These are phyloP conservation scores for Gastrodia elata DNA, from an alignment of 106 monocot genomes.

Conservation along the genomic window DNA sequence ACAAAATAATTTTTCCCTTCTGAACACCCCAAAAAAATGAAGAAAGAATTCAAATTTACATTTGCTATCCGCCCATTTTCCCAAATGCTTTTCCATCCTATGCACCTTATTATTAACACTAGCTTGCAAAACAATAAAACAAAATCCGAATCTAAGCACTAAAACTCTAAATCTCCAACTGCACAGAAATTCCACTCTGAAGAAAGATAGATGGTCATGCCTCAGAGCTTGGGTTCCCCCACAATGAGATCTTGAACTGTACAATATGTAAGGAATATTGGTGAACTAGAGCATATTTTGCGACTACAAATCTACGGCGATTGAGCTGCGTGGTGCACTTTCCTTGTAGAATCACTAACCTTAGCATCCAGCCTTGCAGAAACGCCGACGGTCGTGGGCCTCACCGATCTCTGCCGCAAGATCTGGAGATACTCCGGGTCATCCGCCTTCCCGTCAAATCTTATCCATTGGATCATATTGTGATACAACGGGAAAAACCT, in stretches of 20 bases:
- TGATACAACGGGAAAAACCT: conserved; percentile 93
- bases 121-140: conserved; percentile 4
- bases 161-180: not conserved
- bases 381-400: conserved; percentile 64
- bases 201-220: not conserved
- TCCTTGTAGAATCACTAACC: conserved; percentile 18
- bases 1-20: conserved; percentile 4
- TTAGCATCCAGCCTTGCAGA: conserved; percentile 75
- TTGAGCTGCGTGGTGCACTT: conserved; percentile 13
- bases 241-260: not conserved
- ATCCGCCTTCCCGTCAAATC: conserved; percentile 42
- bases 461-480: conserved; percentile 83
- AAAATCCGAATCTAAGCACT: not conserved
- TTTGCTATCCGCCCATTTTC: not conserved
- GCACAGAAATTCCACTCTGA: not conserved
- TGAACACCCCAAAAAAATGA: not conserved
- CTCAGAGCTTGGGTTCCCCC: not conserved
- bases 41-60: not conserved
- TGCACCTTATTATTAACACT: not conserved
- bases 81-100: not conserved
- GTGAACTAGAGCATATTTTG: conserved; percentile 4
- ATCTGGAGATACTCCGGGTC: conserved; percentile 69
- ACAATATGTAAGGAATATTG: conserved; percentile 9
- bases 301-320: conserved; percentile 5
- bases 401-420: conserved; percentile 57